A percentile compares a stretch with the other conserved stretches of the same genome.
Evolutionary conservation across 805 yeast species (phyloP).

Genomic region (Teunomyces barrocoloradensis): DNA sequence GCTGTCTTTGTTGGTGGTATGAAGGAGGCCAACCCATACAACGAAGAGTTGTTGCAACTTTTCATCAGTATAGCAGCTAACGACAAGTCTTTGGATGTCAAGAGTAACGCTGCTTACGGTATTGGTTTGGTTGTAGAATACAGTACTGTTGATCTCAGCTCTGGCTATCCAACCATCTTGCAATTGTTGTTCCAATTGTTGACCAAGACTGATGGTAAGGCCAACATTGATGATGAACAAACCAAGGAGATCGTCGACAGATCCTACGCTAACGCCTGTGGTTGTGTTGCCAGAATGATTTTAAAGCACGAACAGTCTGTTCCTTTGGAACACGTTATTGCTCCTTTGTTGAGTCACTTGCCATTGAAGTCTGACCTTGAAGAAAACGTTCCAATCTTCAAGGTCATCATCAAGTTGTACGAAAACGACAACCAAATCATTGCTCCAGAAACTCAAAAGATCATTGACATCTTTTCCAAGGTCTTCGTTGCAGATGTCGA

Average conservation of each 20-base stretch:
- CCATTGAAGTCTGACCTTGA: slow-evolving; percentile 88
- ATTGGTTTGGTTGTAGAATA: slow-evolving; percentile 70
- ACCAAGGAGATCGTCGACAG: slow-evolving; percentile 75
- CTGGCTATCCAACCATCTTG: slow-evolving; percentile 67
- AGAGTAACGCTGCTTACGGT: slow-evolving; percentile 96
- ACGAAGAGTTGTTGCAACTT: slow-evolving; percentile 66
- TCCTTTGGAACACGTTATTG: slow-evolving; percentile 69
- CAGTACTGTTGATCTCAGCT: slow-evolving; percentile 56
- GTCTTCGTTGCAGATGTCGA: slow-evolving; percentile 77
- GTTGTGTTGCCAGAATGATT: slow-evolving; percentile 93
- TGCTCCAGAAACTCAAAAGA: slow-evolving; percentile 52
- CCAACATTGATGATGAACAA: slow-evolving; percentile 63
- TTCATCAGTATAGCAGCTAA: slow-evolving; percentile 68
- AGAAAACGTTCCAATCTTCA: slow-evolving; percentile 89
- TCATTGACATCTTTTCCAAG: slow-evolving; percentile 65
- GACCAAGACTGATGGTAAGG: slow-evolving; percentile 58
- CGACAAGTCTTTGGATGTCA: slow-evolving; percentile 80
- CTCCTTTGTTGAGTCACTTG: slow-evolving; percentile 74
- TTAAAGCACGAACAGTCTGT: slow-evolving; percentile 67
- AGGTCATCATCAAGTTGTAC: slow-evolving; percentile 70
- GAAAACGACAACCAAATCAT: slow-evolving; percentile 58
- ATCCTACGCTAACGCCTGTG: slow-evolving; percentile 91
- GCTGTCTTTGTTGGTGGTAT: slow-evolving; percentile 86
- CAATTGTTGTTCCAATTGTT: slow-evolving; percentile 77
- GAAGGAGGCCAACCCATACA: slow-evolving; percentile 61